Conservation (phyloP, 1,284 basidiomycete genomes). For the Schizophyllum amplum region DNA sequence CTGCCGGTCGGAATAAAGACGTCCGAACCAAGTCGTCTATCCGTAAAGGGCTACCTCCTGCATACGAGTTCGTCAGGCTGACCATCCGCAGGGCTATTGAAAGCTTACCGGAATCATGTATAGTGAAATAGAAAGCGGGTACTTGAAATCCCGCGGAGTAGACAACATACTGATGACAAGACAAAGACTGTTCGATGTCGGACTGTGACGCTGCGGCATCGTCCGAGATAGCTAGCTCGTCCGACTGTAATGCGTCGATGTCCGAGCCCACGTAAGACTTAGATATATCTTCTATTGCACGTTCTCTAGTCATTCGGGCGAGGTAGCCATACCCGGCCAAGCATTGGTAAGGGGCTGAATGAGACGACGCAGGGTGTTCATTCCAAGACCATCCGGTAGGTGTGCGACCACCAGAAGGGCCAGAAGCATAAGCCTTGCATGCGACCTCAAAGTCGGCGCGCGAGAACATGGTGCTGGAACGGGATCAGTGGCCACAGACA, state of each 20-base stretch:
- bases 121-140: slow-evolving; percentile 71
- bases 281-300: not conserved
- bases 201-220: slow-evolving; percentile 20
- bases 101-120: slow-evolving; percentile 56
- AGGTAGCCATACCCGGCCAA: slow-evolving; percentile 36
- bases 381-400: slow-evolving; percentile 42
- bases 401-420: not conserved
- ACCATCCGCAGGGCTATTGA: not conserved
- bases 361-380: slow-evolving; percentile 23
- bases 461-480: not conserved
- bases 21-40: slow-evolving; percentile 48
- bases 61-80: slow-evolving; percentile 9
- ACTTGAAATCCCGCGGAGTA: slow-evolving; percentile 70
- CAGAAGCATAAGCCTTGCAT: not conserved
- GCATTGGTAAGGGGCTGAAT: slow-evolving; percentile 17
- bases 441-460: not conserved
- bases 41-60: slow-evolving; percentile 59
- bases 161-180: slow-evolving; percentile 54
- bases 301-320: slow-evolving; percentile 23
- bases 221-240: too few relatives aligned
- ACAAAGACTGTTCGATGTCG: slow-evolving; percentile 21
- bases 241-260: not conserved
- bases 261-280: not conserved
- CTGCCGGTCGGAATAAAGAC: slow-evolving; percentile 45
- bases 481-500: not conserved